These are phyloP conservation scores for Alliaria petiolata DNA, from an alignment of 345 rosid species.

Conservation along the genomic window DNA sequence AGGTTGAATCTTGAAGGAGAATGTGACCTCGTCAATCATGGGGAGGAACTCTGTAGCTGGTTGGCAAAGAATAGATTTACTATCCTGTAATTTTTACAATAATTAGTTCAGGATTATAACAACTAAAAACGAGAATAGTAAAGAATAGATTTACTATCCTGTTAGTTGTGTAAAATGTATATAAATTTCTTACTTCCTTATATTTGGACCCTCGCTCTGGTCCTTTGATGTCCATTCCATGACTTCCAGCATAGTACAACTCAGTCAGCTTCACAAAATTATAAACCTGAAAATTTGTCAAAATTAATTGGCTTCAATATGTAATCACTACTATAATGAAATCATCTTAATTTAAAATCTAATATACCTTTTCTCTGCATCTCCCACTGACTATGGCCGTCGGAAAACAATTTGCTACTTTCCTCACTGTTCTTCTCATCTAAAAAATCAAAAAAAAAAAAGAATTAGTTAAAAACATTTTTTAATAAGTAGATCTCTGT, in stretches of 20 bases:
- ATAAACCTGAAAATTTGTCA: constrained; percentile 28
- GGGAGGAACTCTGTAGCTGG: constrained; percentile 88
- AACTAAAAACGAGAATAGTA: background rate
- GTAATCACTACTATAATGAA: background rate
- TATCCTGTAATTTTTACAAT: constrained; percentile 26
- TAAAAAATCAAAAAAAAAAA: constrained; percentile 19
- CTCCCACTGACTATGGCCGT: constrained; percentile 96
- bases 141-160: background rate
- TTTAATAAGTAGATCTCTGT: background rate
- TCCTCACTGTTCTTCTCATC: constrained; percentile 88
- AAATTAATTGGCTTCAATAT: background rate
- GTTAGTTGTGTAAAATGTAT: constrained; percentile 28
- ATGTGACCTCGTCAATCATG: constrained; percentile 75
- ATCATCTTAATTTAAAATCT: background rate
- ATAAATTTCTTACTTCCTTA: constrained; percentile 24
- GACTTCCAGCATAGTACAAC: constrained; percentile 95
- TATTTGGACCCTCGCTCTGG: constrained; percentile 50
- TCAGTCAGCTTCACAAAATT: constrained; percentile 72
- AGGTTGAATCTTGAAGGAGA: constrained; percentile 2
- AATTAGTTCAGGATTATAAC: no score
- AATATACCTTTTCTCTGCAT: constrained; percentile 84
- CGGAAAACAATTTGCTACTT: constrained; percentile 65
- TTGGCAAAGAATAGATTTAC: constrained; percentile 54
- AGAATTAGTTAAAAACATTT: no score
- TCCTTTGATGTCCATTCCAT: constrained; percentile 98